phyloP scores from a whole-genome alignment of 306 rosid species.

The Pyrus bretschneideri region DNA sequence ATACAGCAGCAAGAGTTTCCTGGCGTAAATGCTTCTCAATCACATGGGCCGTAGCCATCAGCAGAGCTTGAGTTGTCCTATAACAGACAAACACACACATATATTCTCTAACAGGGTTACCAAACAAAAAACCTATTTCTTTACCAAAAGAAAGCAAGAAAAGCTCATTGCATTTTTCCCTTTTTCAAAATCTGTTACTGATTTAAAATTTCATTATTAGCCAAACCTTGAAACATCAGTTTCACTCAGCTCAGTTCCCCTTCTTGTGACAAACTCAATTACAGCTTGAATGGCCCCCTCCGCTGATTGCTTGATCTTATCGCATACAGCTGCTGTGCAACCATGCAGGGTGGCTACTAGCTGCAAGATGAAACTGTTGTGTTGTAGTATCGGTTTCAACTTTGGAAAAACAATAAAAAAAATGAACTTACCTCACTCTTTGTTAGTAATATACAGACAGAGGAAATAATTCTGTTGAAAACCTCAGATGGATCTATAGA shows the following conservation, averaged over 20 bases:
- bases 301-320: constrained; percentile 87
- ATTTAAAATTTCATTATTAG: constrained; percentile 6
- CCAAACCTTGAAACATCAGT: constrained; percentile 78
- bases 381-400: not conserved
- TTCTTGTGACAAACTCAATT: constrained; percentile 68
- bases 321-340: constrained; percentile 78
- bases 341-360: constrained; percentile 80
- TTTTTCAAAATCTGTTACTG: constrained; percentile 1
- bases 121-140: constrained; percentile 9
- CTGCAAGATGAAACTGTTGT: constrained; percentile 32
- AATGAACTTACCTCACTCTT: constrained; percentile 65
- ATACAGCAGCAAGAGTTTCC: constrained; percentile 97
- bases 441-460: constrained; percentile 69
- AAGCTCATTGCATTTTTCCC: constrained; percentile 7
- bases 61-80: constrained; percentile 87
- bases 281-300: constrained; percentile 97
- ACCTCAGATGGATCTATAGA: constrained; percentile 97
- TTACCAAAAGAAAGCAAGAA: constrained; percentile 8
- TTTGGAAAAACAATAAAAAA: not conserved
- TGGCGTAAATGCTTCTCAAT: constrained; percentile 80
- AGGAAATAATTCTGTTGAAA: constrained; percentile 87
- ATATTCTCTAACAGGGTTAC: constrained; percentile 15
- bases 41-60: constrained; percentile 67
- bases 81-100: constrained; percentile 5
- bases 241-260: constrained; percentile 74